Evolutionary conservation across 805 yeast species (phyloP), one percentile per base, ranked within the genome.

Genomic region (Myxozyma geophila): DNA sequence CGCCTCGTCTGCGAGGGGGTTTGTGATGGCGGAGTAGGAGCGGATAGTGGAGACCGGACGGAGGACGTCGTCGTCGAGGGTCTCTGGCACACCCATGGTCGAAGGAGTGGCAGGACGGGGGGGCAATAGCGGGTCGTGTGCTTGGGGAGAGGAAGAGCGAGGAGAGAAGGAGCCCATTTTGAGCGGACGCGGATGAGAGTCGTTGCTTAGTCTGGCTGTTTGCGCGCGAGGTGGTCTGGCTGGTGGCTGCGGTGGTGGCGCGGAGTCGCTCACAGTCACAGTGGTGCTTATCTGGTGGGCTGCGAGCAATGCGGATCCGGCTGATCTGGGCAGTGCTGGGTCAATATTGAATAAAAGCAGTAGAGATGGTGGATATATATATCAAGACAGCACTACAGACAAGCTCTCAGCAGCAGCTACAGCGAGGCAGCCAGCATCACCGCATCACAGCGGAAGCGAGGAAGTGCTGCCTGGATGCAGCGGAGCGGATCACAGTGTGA

Each of bases 21-120:
- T 51, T 23, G 10, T 35, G 50, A 66, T 63, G 48, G 69, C 36
- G 43, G 69, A 59, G 56, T 66, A 66, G 40, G 67, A 63, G 55
- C 67, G 64, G 52, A 66, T 50, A 21, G 62, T 48, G 21, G 59
- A 10, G 46, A 48, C 54, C 51, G 54, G 52, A 41, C 51, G 61
- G 46, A 48, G 35, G 37, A 7, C 57, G 56, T 19, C 59, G 41
- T 35, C 50, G 41, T 23, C 54, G 43, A 47, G 35, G 15, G 49
- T 23, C 64, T 63, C 67, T 28, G 64, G 61, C 37, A 49, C 33
- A 43, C 64, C 67, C 65, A 64, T 60, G 17, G 56, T 43, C 19
- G 63, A 17, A 19, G 46, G 58, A 19, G 52, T 33, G 13, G 47
- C 59, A n/a, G 44, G 39, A 37, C 36, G 51, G 43, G 15, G 58